Conservation (phyloP, 768 basidiomycete species). For the Naganishia onofrii region DNA sequence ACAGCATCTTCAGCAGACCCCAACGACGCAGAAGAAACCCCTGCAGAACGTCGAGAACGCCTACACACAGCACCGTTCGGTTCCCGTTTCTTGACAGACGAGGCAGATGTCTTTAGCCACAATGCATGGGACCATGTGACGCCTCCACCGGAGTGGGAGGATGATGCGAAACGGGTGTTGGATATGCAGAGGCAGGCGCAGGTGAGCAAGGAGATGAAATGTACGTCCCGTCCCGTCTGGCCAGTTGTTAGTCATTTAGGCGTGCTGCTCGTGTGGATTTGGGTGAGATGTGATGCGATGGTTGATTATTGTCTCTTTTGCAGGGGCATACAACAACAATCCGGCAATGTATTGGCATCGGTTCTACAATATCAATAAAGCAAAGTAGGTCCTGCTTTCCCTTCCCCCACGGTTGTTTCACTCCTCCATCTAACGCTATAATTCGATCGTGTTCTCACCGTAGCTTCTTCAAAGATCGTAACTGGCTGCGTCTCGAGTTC, state of each 20-base stretch:
- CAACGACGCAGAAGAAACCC: neutral
- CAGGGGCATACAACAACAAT: slow-evolving; percentile 47
- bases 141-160: slow-evolving; percentile 56
- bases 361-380: slow-evolving; percentile 77
- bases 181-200: slow-evolving; percentile 24
- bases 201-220: slow-evolving; percentile 32
- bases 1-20: neutral
- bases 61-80: slow-evolving; percentile 40
- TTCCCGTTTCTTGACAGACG: slow-evolving; percentile 42
- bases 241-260: too few species aligned
- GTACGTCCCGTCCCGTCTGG: neutral
- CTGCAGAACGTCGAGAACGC: slow-evolving; percentile 9
- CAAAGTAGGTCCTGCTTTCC: slow-evolving; percentile 34
- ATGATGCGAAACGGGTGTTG: slow-evolving; percentile 25
- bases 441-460: neutral
- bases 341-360: slow-evolving; percentile 67
- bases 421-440: too few species aligned
- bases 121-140: slow-evolving; percentile 73
- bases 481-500: slow-evolving; percentile 96
- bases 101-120: slow-evolving; percentile 45
- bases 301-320: neutral
- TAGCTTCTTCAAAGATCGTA: slow-evolving; percentile 92
- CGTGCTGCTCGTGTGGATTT: too few species aligned
- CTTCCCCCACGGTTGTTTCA: too few species aligned
- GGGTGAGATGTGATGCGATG: neutral